Conservation (phyloP, 2,329 filamentous ascomycete species). For the Fusarium agapanthi region DNA sequence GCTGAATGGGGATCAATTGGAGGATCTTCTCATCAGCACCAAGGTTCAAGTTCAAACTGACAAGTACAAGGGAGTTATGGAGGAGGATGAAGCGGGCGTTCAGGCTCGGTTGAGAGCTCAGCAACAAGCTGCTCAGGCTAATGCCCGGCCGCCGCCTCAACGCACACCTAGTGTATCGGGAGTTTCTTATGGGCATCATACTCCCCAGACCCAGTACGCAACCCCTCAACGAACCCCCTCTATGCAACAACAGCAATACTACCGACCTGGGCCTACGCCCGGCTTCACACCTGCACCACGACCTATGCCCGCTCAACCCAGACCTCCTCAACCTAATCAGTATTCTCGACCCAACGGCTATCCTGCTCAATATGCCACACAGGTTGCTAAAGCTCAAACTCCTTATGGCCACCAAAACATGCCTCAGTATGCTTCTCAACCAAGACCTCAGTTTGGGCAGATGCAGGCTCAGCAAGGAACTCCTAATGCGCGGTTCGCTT, state of each 20-base stretch:
- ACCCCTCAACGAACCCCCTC: slow-evolving; percentile 57
- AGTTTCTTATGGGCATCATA: slow-evolving; percentile 56
- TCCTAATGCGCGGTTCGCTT: slow-evolving; percentile 54
- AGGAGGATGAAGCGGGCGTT: slow-evolving; percentile 77
- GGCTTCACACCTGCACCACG: slow-evolving; percentile 55
- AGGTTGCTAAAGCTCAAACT: slow-evolving; percentile 61
- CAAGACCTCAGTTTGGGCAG: slow-evolving; percentile 54
- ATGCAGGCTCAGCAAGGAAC: slow-evolving; percentile 53
- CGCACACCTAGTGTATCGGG: slow-evolving; percentile 51
- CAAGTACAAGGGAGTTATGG: slow-evolving; percentile 81
- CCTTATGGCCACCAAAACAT: slow-evolving; percentile 62
- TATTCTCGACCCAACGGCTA: slow-evolving; percentile 62
- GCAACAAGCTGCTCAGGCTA: slow-evolving; percentile 47
- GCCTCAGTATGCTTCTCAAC: slow-evolving; percentile 58
- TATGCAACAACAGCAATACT: slow-evolving; percentile 57
- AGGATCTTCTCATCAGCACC: slow-evolving; percentile 82
- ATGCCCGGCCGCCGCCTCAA: slow-evolving; percentile 49
- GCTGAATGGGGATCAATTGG: slow-evolving; percentile 85
- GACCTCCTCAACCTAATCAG: slow-evolving; percentile 55
- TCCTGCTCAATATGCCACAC: slow-evolving; percentile 56
- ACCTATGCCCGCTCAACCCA: slow-evolving; percentile 46
- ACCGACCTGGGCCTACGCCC: slow-evolving; percentile 50
- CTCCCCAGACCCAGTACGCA: slow-evolving; percentile 55
- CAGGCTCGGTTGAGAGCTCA: slow-evolving; percentile 59
- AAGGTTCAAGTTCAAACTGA: slow-evolving; percentile 77